Evolutionary conservation across 2,329 filamentous ascomycete species (phyloP).

Genomic region (Berkeleyomyces basicola): DNA sequence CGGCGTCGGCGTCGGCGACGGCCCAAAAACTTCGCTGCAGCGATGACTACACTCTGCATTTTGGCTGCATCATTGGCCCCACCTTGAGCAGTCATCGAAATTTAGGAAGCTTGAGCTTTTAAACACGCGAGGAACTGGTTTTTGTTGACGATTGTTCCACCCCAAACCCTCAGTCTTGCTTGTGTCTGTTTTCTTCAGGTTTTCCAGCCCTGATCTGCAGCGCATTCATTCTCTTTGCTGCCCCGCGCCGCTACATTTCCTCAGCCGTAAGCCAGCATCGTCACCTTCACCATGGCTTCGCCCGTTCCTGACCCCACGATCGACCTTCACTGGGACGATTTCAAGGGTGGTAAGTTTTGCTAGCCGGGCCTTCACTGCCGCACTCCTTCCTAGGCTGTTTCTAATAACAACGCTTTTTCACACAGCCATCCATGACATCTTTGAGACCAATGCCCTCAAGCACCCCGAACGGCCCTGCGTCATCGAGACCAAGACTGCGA

Average conservation of each 20-base stretch:
- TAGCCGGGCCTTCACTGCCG: background rate
- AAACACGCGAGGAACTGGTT: background rate
- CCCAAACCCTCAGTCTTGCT: background rate
- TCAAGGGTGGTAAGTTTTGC: conserved; percentile 27
- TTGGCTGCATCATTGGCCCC: background rate
- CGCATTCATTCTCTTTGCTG: background rate
- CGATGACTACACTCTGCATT: background rate
- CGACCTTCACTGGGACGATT: conserved; percentile 52
- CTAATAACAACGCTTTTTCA: background rate
- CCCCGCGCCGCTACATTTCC: background rate
- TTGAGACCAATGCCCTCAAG: conserved; percentile 45
- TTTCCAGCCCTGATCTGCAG: conserved; percentile 4
- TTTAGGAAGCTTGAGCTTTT: background rate
- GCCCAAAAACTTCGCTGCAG: background rate
- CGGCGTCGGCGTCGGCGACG: conserved; percentile 4
- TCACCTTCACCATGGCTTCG: conserved; percentile 10
- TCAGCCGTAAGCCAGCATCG: background rate
- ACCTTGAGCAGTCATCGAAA: background rate
- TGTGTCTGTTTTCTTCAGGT: background rate
- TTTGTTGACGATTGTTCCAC: background rate
- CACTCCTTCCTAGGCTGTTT: background rate
- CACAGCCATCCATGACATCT: conserved; percentile 52
- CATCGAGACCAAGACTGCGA: conserved; percentile 29
- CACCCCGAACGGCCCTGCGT: conserved; percentile 45
- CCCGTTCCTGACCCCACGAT: conserved; percentile 45